These are phyloP conservation scores for Pulveroboletus frians DNA, from an alignment of 768 basidiomycete genomes.

Conservation along the genomic window DNA sequence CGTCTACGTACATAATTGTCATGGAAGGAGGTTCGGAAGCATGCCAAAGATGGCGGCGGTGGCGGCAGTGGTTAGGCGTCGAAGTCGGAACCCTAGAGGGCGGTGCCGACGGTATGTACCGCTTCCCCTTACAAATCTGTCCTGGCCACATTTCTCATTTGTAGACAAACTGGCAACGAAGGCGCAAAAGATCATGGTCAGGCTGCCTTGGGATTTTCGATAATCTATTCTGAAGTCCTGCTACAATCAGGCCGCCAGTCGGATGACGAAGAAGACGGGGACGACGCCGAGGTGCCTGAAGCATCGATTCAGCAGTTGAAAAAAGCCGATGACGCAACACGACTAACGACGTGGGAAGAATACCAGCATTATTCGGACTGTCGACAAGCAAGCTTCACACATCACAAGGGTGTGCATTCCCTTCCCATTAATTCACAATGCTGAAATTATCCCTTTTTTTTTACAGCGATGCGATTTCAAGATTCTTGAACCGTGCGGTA, in stretches of 20 bases:
- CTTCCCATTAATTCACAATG: background rate
- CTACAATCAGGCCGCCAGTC: too few species aligned
- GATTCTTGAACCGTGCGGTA: slow-evolving; percentile 71
- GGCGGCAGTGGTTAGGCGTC: slow-evolving; percentile 72
- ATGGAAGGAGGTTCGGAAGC: slow-evolving; percentile 80
- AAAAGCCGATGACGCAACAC: slow-evolving; percentile 94
- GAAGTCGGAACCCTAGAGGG: slow-evolving; percentile 53
- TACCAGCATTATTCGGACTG: slow-evolving; percentile 94
- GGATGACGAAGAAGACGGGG: too few species aligned
- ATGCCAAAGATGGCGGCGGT: slow-evolving; percentile 85
- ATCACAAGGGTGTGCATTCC: slow-evolving; percentile 32
- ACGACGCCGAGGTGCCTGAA: slow-evolving; percentile 88
- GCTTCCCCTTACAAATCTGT: too few species aligned
- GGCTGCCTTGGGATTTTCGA: slow-evolving; percentile 91
- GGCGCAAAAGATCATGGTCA: slow-evolving; percentile 89
- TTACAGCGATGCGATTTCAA: slow-evolving; percentile 83
- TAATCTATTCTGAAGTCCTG: slow-evolving; percentile 70
- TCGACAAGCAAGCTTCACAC: slow-evolving; percentile 67
- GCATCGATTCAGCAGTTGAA: slow-evolving; percentile 86
- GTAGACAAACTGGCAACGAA: slow-evolving; percentile 76
- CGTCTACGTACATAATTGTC: slow-evolving; percentile 46
- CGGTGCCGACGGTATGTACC: slow-evolving; percentile 51
- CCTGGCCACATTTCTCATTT: too few species aligned
- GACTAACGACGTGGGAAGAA: slow-evolving; percentile 36
- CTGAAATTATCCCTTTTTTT: too few species aligned